phyloP scores from a whole-genome alignment of 139 green algal genomes.

The Marvania coccoides region DNA sequence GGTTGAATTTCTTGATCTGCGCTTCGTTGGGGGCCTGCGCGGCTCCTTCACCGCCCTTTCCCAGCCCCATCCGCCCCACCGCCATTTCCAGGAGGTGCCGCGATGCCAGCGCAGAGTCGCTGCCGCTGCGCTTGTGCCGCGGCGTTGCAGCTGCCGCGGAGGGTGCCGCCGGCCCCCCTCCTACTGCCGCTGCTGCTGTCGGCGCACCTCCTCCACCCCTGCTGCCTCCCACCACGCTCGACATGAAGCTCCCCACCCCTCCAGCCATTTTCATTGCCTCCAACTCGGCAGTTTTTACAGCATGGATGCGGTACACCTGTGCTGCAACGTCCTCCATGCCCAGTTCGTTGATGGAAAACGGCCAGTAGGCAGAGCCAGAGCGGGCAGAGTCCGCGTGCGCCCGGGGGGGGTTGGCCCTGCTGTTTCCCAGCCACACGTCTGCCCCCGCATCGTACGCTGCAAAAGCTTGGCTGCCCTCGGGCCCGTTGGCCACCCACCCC shows the following conservation, averaged over 20 bases:
- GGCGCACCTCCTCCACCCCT: too few species aligned
- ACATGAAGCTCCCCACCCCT: background rate
- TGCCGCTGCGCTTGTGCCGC: background rate
- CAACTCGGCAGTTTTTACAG: conserved; percentile 72
- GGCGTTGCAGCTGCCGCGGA: background rate
- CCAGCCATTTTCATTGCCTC: background rate
- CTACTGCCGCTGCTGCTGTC: background rate
- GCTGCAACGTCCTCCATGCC: conserved; percentile 63
- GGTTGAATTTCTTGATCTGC: background rate
- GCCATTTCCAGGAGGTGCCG: conserved; percentile 7
- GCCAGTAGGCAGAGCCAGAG: conserved; percentile 60
- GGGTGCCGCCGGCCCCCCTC: background rate
- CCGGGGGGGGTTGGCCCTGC: conserved; percentile 62
- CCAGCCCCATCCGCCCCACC: conserved; percentile 24
- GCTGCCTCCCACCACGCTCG: background rate
- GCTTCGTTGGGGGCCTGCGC: background rate
- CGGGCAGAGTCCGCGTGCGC: conserved; percentile 33
- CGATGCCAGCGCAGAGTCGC: conserved; percentile 13
- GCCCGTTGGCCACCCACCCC: conserved; percentile 71
- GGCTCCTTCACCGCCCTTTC: background rate
- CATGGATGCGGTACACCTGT: conserved; percentile 74
- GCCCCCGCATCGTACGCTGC: conserved; percentile 76
- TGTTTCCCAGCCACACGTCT: conserved; percentile 89
- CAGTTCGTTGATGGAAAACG: conserved; percentile 81
- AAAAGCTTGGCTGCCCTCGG: conserved; percentile 79